Evolutionary conservation across 2,329 filamentous ascomycete genomes (phyloP).

Genomic region (Xylariaceae sp.): DNA sequence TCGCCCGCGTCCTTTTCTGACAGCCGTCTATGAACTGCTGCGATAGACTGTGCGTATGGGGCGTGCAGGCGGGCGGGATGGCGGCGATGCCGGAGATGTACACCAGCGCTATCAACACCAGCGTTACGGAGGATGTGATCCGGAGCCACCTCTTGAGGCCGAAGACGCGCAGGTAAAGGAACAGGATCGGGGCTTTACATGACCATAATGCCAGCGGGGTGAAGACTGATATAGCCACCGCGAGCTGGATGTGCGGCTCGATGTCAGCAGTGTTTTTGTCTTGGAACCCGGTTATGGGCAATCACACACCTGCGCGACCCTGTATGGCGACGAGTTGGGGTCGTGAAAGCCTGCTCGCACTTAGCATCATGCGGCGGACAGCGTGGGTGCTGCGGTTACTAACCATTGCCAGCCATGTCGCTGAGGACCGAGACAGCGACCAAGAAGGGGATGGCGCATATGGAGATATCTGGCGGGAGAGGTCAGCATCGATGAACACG

Average conservation of each 20-base stretch:
- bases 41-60: conserved; percentile 9
- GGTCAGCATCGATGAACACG: neutral
- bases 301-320: conserved; percentile 13
- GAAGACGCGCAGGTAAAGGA: conserved; percentile 20
- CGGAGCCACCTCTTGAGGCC: conserved; percentile 20
- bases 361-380: conserved; percentile 1
- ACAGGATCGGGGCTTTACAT: conserved; percentile 20
- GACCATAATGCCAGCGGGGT: conserved; percentile 17
- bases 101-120: conserved; percentile 9
- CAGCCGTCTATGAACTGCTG: conserved; percentile 8
- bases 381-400: neutral
- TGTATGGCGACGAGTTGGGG: conserved; percentile 3
- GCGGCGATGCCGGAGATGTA: conserved; percentile 10
- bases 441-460: conserved; percentile 18
- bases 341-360: conserved; percentile 16
- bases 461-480: conserved; percentile 12
- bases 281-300: neutral
- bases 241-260: conserved; percentile 13
- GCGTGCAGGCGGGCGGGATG: conserved; percentile 15
- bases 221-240: conserved; percentile 11
- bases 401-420: conserved; percentile 18
- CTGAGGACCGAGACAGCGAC: conserved; percentile 10
- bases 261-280: neutral
- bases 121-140: conserved; percentile 6
- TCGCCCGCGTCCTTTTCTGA: conserved; percentile 10